phyloP scores from a whole-genome alignment of 192 early-diverging fungal genomes.

The Thamnidium elegans region DNA sequence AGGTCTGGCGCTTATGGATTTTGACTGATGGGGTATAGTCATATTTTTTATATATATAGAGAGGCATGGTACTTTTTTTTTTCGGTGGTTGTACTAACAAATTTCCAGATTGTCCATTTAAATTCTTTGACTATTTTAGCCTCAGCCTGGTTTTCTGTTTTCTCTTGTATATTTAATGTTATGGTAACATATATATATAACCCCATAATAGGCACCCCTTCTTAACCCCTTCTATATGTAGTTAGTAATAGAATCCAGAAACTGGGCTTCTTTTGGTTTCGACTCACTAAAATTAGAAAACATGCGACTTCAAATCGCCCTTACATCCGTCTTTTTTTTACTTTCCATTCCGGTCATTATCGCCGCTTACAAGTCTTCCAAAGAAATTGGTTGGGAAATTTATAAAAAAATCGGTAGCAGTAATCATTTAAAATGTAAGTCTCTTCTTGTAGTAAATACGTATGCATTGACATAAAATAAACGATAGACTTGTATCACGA shows the following conservation, averaged over 20 bases:
- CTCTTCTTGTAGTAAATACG: too few species aligned
- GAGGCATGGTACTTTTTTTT: too few species aligned
- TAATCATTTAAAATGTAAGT: slow-evolving; percentile 5
- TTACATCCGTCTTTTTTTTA: neutral
- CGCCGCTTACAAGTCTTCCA: neutral
- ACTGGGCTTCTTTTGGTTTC: neutral
- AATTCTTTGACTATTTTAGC: slow-evolving; percentile 7
- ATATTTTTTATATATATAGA: too few species aligned
- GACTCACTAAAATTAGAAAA: neutral
- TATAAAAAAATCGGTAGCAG: slow-evolving; percentile 11
- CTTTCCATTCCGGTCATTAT: neutral
- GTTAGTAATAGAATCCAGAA: neutral
- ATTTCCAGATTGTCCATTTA: neutral
- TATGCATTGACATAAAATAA: neutral
- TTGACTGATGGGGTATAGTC: neutral
- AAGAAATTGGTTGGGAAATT: slow-evolving; percentile 1
- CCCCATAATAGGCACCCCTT: too few species aligned
- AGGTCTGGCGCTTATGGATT: slow-evolving; percentile 13
- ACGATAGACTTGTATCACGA: slow-evolving; percentile 9
- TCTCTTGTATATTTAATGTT: slow-evolving; percentile 1
- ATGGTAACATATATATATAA: slow-evolving; percentile 7
- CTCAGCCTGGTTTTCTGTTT: slow-evolving; percentile 1
- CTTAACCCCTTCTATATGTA: neutral
- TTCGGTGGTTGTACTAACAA: neutral
- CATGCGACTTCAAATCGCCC: neutral